A percentile compares a stretch with the other conserved stretches of the same genome.
Evolutionary conservation across 805 yeast species (phyloP).

Genomic region (Cyberlindnera misumaiensis): DNA sequence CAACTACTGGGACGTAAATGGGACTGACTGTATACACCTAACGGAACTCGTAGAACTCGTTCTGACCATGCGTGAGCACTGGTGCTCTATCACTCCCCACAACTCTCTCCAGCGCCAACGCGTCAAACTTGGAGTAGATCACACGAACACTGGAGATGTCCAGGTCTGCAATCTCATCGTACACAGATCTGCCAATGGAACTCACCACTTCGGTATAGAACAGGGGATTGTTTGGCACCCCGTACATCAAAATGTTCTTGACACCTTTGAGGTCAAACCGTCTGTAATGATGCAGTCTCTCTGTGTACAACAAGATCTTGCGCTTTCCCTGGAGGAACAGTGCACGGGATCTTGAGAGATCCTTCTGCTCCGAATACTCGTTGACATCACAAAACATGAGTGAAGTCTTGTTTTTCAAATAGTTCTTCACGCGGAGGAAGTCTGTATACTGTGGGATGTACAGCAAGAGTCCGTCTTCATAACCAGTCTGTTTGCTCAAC

Average conservation of each 20-base stretch:
- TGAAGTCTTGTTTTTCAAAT: slow-evolving; percentile 49
- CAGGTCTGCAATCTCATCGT: slow-evolving; percentile 45
- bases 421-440: slow-evolving; percentile 69
- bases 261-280: slow-evolving; percentile 83
- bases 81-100: slow-evolving; percentile 76
- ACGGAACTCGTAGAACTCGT: slow-evolving; percentile 71
- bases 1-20: too few relatives aligned
- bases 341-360: slow-evolving; percentile 63
- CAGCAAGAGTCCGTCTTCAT: slow-evolving; percentile 68
- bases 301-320: slow-evolving; percentile 81
- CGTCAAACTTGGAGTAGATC: slow-evolving; percentile 75
- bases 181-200: slow-evolving; percentile 55
- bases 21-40: too few relatives aligned
- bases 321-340: slow-evolving; percentile 55
- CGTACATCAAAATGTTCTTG: slow-evolving; percentile 73
- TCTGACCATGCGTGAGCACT: slow-evolving; percentile 57
- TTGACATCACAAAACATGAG: slow-evolving; percentile 64
- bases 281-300: slow-evolving; percentile 87
- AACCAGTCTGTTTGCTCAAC: slow-evolving; percentile 49
- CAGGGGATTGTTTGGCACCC: slow-evolving; percentile 75
- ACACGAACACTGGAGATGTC: slow-evolving; percentile 52
- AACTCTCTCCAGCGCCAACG: slow-evolving; percentile 67
- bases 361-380: slow-evolving; percentile 75
- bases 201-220: slow-evolving; percentile 75
- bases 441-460: slow-evolving; percentile 86